phyloP scores from a whole-genome alignment of 2,329 filamentous ascomycete species.

The Bertia moriformis region DNA sequence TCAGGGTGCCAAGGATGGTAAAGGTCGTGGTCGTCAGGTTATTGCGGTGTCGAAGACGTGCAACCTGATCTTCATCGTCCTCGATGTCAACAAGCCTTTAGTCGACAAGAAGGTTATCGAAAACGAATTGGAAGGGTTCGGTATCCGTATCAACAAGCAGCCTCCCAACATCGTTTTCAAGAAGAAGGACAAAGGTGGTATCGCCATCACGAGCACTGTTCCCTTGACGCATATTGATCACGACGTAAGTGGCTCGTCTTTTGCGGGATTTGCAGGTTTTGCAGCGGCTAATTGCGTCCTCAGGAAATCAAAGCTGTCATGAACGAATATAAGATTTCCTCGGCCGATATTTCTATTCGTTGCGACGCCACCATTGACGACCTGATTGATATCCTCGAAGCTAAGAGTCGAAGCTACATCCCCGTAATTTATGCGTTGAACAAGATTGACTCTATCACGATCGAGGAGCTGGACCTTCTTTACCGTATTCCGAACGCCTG shows the following conservation, averaged over 20 bases:
- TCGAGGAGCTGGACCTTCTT: constrained; percentile 88
- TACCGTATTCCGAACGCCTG: constrained; percentile 96
- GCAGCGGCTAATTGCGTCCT: too few relatives aligned
- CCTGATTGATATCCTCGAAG: constrained; percentile 87
- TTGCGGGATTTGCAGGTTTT: too few relatives aligned
- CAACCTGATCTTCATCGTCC: constrained; percentile 94
- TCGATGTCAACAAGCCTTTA: constrained; percentile 95
- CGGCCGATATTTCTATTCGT: constrained; percentile 90
- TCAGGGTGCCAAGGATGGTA: constrained; percentile 93
- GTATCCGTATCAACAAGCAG: constrained; percentile 91
- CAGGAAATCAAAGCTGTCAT: constrained; percentile 85
- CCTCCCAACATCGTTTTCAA: constrained; percentile 98
- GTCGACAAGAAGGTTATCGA: constrained; percentile 96
- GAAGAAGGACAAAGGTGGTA: constrained; percentile 97
- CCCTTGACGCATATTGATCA: constrained; percentile 83
- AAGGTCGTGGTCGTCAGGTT: constrained; percentile 92
- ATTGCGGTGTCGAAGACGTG: constrained; percentile 98
- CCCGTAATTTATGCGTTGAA: constrained; percentile 98
- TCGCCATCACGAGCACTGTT: constrained; percentile 90
- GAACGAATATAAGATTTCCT: constrained; percentile 91
- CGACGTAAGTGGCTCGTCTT: constrained; percentile 45
- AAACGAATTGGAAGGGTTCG: constrained; percentile 86
- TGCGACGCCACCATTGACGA: constrained; percentile 97
- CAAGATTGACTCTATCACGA: constrained; percentile 96
- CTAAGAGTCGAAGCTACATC: constrained; percentile 88